Conservation (phyloP, 306 rosid species). For the Rosa chinensis region DNA sequence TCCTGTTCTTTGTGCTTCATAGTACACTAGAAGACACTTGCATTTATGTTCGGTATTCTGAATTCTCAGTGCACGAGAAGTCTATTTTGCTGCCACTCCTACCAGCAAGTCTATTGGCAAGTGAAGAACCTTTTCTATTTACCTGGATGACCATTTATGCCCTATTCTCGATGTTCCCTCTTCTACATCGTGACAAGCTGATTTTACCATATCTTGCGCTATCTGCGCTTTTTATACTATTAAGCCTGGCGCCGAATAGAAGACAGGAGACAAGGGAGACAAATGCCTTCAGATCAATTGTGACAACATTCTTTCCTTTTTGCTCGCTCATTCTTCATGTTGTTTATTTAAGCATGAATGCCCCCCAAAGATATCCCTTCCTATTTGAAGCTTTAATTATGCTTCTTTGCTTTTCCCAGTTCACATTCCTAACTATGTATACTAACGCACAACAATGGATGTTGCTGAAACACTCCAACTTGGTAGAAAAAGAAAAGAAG, state of each 20-base stretch:
- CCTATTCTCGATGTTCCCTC: constrained; percentile 88
- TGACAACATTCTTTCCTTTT: constrained; percentile 24
- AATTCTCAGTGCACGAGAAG: constrained; percentile 84
- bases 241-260: constrained; percentile 39
- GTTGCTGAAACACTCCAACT: constrained; percentile 43
- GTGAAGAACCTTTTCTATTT: constrained; percentile 67
- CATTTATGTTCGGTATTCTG: constrained; percentile 11
- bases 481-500: constrained; percentile 57
- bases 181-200: constrained; percentile 62
- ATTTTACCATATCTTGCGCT: constrained; percentile 61
- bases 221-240: constrained; percentile 51
- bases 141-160: constrained; percentile 57
- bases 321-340: constrained; percentile 64
- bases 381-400: constrained; percentile 84
- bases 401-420: constrained; percentile 85
- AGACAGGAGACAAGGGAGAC: constrained; percentile 26
- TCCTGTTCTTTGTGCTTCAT: background rate
- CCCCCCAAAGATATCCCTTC: constrained; percentile 79
- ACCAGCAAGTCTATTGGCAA: constrained; percentile 80
- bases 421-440: constrained; percentile 56
- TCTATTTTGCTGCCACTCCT: constrained; percentile 87
- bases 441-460: constrained; percentile 72
- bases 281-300: constrained; percentile 30
- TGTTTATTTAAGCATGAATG: constrained; percentile 58
- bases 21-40: background rate